A percentile compares a stretch with the other conserved stretches of the same genome.
Evolutionary conservation across 2,329 filamentous ascomycete species (phyloP).

Genomic region (Colletotrichum aenigma): DNA sequence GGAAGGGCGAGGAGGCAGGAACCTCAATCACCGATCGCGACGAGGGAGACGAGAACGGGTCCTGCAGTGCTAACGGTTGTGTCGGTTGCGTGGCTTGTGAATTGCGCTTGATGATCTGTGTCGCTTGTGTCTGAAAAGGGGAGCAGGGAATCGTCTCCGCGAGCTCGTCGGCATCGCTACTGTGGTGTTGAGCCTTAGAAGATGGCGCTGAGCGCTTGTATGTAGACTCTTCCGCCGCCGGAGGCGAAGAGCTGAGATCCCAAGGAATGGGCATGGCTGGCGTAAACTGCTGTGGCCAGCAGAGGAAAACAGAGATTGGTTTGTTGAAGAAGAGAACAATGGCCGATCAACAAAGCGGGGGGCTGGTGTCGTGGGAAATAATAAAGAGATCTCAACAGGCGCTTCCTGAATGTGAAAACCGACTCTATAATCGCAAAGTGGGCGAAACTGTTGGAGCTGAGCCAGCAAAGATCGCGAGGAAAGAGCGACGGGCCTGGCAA

Average conservation of each 20-base stretch:
- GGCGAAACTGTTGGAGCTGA: background rate
- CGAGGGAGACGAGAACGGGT: conserved; percentile 46
- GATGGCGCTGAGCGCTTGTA: background rate
- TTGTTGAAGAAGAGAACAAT: background rate
- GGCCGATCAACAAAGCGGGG: background rate
- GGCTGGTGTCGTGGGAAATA: background rate
- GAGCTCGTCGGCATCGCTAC: conserved; percentile 49
- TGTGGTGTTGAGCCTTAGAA: background rate
- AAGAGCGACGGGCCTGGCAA: background rate
- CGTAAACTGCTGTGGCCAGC: background rate
- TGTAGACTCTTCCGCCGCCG: background rate
- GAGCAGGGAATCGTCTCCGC: conserved; percentile 52
- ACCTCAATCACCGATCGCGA: conserved; percentile 70
- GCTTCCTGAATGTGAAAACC: background rate
- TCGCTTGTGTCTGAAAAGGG: conserved; percentile 49
- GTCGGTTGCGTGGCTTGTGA: conserved; percentile 28
- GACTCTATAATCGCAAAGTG: background rate
- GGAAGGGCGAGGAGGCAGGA: conserved; percentile 83
- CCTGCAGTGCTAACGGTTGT: conserved; percentile 21
- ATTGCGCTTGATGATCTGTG: conserved; percentile 38
- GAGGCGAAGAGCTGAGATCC: conserved; percentile 10
- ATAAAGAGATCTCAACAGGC: background rate
- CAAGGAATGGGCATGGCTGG: background rate
- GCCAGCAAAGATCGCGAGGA: background rate
- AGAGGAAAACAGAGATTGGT: background rate